Base-by-base conservation (phyloP, 345 rosid genomes). In the Bruguiera sexangula region DNA sequence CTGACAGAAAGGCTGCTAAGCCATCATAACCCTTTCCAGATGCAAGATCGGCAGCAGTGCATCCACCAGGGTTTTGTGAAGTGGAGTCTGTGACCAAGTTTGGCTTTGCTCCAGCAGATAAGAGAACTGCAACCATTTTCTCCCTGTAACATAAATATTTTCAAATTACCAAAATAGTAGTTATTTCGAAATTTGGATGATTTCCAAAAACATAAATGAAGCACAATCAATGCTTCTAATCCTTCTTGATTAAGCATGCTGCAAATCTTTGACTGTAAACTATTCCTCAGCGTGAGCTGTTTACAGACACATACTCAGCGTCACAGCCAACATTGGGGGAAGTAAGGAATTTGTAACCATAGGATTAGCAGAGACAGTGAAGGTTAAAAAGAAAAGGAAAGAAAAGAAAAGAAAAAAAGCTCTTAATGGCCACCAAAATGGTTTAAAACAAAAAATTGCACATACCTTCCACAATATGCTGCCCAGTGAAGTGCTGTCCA, bases 401-500 rank as follows among this genome's bases (percentile, higher is more conserved):
- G 3, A 7, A 54, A 39, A 19, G 6, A 65, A 5, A 18, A 31
- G 30, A 65, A 46, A 43, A 34, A 57, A 20, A 32, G 46, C 56
- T 39, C 34, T 31, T 13, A 43, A 43, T 43, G 50, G 50, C 16
- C 50, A 43, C 16, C 15, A 43, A 64, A 60, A 69, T 36, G 53
- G 46, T 31, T 9, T 21, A 54, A 52, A 60, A 18, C 55, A 31
- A 54, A 71, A 10, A 62, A 30, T 22, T 15, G 78, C 53, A 18
- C 63, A 32, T 79, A 89, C 98, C 91, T 89, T 70, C 99, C 98
- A 65, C 68, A 74, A 79, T 78, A 82, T 67, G 99, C 97, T 69
- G 99, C 99, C 99, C 99, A 95, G 67, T 95, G 99, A 79, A 95
- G 96, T 73, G 99, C 96, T 48, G 99, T 95, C 98, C 98, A 95